Base-by-base conservation (phyloP, 1,139 yeast genomes). In the Lodderomyces pseudojiufengensis region DNA sequence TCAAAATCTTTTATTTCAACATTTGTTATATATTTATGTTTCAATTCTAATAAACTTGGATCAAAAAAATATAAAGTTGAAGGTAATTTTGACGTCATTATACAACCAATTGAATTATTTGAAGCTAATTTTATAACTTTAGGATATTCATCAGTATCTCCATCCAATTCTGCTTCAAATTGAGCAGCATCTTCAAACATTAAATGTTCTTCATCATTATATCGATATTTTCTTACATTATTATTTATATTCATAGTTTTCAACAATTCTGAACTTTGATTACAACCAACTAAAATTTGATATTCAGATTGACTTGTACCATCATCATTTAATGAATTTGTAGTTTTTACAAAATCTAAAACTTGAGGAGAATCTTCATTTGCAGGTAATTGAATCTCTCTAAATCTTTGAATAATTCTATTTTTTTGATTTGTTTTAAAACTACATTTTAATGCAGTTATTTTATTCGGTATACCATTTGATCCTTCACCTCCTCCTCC, bases 401-500 rank as follows among this genome's bases (percentile, higher is more conserved):
- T 63, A 49, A 72, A 78, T 46, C 78, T 63, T 50, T 78, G 83
- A 38, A 83, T 55, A 29, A 75, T 69, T 41, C 78, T 72, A 20
- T 47, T 52, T 45, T 76, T 73, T 44, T 70, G 75, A 31, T 63
- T 55, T 26, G 69, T 65, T 42, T 81, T 63, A 54, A 79, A 78
- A 48, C 75, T 73, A 38, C 84, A 65, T 39, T 75, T 65, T 32
- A 82, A 60, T 12, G 84, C 87, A n/a, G 88, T 79, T 48, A 90
- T 67, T 55, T 84, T 87, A 59, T 90, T 90, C 31, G 92, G 85
- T 38, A 88, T 78, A 30, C 96, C 97, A 52, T 86, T 70, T 51
- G 76, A 81, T 11, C 95, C 95, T 57, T 86, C 95, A 27, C 97
- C 97, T 26, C 97, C 97, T 31, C 97, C 98, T 29, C 98, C 98